Evolutionary conservation across 495 filamentous ascomycete species (phyloP).

Genomic region (Achaetomiella virescens): DNA sequence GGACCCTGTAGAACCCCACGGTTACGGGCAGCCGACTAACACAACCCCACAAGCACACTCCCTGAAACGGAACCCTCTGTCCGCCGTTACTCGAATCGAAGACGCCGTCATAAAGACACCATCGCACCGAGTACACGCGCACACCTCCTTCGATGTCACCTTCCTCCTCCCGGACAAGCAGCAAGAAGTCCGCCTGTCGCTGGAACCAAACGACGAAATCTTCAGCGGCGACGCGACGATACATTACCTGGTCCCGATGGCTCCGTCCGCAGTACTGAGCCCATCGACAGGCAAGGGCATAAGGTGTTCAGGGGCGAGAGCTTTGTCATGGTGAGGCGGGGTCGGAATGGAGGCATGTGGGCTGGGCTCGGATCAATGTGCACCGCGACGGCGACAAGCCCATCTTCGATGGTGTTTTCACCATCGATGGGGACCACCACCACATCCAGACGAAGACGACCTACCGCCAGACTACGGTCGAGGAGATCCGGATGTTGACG

Average conservation of each 20-base stretch:
- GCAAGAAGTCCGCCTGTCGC: constrained; percentile 67
- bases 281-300: constrained; percentile 63
- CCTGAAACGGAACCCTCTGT: constrained; percentile 66
- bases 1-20: too few relatives aligned
- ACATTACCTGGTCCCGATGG: constrained; percentile 66
- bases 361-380: constrained; percentile 80
- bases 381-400: constrained; percentile 68
- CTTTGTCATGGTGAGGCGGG: constrained; percentile 57
- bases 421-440: constrained; percentile 71
- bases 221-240: constrained; percentile 69
- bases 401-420: constrained; percentile 88
- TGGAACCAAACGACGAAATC: constrained; percentile 92
- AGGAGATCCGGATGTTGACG: constrained; percentile 65
- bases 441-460: constrained; percentile 74
- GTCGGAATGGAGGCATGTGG: constrained; percentile 68
- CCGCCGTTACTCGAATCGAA: constrained; percentile 65
- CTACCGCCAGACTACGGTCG: constrained; percentile 67
- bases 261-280: constrained; percentile 51
- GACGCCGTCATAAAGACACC: constrained; percentile 72
- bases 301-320: constrained; percentile 78
- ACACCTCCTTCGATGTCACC: constrained; percentile 73
- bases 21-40: too few relatives aligned
- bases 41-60: constrained; percentile 54
- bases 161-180: constrained; percentile 64
- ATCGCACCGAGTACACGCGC: constrained; percentile 68